Conservation (phyloP, 164 flowering plant species). For the Tinospora cordifolia region DNA sequence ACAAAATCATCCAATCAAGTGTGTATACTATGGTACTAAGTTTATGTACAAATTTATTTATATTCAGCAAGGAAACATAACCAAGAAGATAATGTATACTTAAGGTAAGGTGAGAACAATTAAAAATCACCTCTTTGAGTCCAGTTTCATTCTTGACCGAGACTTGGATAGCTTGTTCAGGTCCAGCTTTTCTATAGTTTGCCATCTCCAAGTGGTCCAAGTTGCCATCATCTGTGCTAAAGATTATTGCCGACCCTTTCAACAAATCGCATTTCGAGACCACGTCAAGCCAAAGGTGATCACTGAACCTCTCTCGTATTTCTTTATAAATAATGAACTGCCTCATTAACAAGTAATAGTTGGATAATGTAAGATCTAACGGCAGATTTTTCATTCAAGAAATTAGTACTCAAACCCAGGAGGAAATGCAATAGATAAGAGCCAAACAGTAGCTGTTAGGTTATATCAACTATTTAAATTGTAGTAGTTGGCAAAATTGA, state of each 20-base stretch:
- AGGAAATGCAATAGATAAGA: not conserved
- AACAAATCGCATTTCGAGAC: constrained; percentile 85
- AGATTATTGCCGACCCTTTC: constrained; percentile 37
- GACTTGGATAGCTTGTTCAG: constrained; percentile 69
- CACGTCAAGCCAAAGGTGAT: constrained; percentile 89
- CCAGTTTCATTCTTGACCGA: constrained; percentile 64
- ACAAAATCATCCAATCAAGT: not conserved
- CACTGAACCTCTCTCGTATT: constrained; percentile 62
- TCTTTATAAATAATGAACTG: constrained; percentile 77
- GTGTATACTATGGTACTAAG: not conserved
- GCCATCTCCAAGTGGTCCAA: constrained; percentile 45
- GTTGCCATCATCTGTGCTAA: constrained; percentile 35
- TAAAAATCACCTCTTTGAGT: constrained; percentile 49
- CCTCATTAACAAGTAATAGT: constrained; percentile 13
- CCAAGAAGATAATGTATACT: not conserved
- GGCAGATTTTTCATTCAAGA: not conserved
- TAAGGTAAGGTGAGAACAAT: not conserved
- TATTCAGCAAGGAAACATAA: not conserved
- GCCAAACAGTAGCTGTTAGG: too few species aligned
- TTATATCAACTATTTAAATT: too few species aligned
- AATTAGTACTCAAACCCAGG: not conserved
- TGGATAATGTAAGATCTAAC: not conserved
- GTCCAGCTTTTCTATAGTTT: constrained; percentile 62
- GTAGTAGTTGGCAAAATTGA: too few species aligned
- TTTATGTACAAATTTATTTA: not conserved